Evolutionary conservation across 805 yeast species (phyloP).

Genomic region (Cyberlindnera japonica): DNA sequence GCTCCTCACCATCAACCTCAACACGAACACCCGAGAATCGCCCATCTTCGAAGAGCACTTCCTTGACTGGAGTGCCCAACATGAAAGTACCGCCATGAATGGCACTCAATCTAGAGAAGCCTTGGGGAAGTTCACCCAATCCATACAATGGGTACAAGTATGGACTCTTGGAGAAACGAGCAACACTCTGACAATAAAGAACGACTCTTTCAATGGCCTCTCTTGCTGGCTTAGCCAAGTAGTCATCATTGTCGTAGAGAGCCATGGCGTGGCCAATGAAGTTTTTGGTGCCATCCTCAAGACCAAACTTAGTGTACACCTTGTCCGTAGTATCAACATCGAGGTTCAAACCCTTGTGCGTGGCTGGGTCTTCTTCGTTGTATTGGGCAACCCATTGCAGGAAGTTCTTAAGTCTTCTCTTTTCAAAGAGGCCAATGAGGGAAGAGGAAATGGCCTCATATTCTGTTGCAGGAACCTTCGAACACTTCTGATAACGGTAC

Average conservation of each 20-base stretch:
- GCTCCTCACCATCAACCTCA: slow-evolving; percentile 61
- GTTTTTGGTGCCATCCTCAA: slow-evolving; percentile 90
- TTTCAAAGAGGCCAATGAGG: slow-evolving; percentile 93
- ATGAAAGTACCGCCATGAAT: slow-evolving; percentile 98
- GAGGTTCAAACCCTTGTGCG: slow-evolving; percentile 83
- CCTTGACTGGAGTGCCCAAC: slow-evolving; percentile 95
- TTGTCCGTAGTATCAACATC: slow-evolving; percentile 90
- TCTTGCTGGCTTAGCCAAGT: slow-evolving; percentile 83
- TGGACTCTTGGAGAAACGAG: slow-evolving; percentile 94
- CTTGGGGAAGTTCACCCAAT: slow-evolving; percentile 97
- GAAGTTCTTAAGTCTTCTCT: slow-evolving; percentile 90
- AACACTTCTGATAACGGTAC: slow-evolving; percentile 76
- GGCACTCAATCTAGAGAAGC: slow-evolving; percentile 94
- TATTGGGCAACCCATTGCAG: slow-evolving; percentile 83
- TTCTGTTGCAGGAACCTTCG: slow-evolving; percentile 92
- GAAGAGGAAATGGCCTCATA: slow-evolving; percentile 88
- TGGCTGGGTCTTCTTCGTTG: slow-evolving; percentile 69
- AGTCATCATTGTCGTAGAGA: slow-evolving; percentile 88
- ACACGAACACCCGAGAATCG: slow-evolving; percentile 84
- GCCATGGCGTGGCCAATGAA: slow-evolving; percentile 99
- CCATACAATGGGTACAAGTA: slow-evolving; percentile 95
- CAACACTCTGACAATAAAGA: slow-evolving; percentile 84
- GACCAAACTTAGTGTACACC: slow-evolving; percentile 81
- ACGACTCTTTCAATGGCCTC: slow-evolving; percentile 85
- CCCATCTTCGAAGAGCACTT: slow-evolving; percentile 70